phyloP scores from a whole-genome alignment of 2,329 filamentous ascomycete species.

The Hypomyces perniciosus region DNA sequence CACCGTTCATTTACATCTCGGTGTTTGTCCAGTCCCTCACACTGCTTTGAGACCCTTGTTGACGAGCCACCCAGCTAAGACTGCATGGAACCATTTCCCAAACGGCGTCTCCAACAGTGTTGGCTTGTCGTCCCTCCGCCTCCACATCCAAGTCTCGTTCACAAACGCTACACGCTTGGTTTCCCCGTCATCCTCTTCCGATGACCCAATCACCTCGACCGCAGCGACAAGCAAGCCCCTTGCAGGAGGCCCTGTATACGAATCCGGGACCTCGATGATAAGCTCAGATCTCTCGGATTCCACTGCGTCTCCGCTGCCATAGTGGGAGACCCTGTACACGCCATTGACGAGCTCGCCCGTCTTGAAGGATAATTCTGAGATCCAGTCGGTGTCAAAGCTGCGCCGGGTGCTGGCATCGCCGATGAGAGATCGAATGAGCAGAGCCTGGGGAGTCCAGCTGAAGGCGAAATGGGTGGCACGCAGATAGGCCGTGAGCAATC shows the following conservation, averaged over 20 bases:
- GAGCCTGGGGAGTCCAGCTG: conserved; percentile 27
- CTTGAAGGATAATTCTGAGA: conserved; percentile 19
- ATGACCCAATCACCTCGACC: conserved; percentile 8
- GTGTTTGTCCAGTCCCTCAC: not conserved
- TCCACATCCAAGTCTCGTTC: conserved; percentile 37
- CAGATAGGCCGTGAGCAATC: conserved; percentile 22
- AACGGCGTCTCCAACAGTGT: conserved; percentile 25
- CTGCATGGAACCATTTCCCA: conserved; percentile 26
- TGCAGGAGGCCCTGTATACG: conserved; percentile 19
- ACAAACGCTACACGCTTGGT: conserved; percentile 22
- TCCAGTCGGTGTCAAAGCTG: conserved; percentile 22
- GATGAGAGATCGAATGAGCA: conserved; percentile 22
- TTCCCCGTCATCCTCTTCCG: not conserved
- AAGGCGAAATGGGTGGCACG: conserved; percentile 27
- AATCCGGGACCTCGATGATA: conserved; percentile 19
- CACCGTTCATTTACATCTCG: too few species aligned
- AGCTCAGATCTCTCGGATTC: conserved; percentile 25
- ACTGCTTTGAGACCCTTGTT: conserved; percentile 18
- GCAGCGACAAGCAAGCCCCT: conserved; percentile 22
- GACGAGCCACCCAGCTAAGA: conserved; percentile 24
- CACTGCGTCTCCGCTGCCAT: conserved; percentile 8
- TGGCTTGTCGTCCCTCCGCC: conserved; percentile 21
- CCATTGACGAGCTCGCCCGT: conserved; percentile 27
- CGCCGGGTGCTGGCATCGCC: conserved; percentile 14
- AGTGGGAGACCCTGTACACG: conserved; percentile 24